Evolutionary conservation across 2,329 filamentous ascomycete genomes (phyloP).

Genomic region (Zopfia rhizophila): DNA sequence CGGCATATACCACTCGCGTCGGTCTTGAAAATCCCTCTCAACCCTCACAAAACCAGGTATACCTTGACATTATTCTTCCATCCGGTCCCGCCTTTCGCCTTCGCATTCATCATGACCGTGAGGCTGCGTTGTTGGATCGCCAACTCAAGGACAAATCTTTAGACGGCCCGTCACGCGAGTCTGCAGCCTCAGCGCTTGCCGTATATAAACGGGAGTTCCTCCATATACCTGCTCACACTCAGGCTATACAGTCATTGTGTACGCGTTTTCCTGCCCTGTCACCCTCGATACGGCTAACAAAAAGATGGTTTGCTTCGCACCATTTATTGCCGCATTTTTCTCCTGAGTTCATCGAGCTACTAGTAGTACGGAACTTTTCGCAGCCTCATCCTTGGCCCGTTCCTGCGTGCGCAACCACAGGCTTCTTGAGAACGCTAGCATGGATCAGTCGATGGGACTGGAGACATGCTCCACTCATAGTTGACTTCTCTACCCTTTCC

Average conservation of each 20-base stretch:
- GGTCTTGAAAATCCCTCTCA: constrained; percentile 81
- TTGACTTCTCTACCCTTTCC: constrained; percentile 68
- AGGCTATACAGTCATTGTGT: constrained; percentile 81
- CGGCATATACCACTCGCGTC: constrained; percentile 72
- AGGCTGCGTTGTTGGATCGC: constrained; percentile 82
- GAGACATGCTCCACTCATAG: constrained; percentile 81
- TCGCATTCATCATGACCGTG: constrained; percentile 88
- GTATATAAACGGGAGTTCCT: constrained; percentile 76
- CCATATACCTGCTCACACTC: constrained; percentile 80
- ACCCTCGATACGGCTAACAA: constrained; percentile 82
- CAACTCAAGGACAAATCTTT: constrained; percentile 77
- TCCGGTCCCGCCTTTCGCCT: constrained; percentile 81
- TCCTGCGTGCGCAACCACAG: constrained; percentile 80
- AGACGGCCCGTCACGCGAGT: constrained; percentile 72
- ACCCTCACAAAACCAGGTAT: constrained; percentile 79
- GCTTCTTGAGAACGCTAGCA: constrained; percentile 81
- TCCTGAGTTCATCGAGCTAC: constrained; percentile 84
- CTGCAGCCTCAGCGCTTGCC: constrained; percentile 75
- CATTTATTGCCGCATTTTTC: constrained; percentile 80
- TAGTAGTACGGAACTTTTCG: constrained; percentile 81
- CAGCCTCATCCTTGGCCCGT: constrained; percentile 82
- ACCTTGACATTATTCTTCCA: constrained; percentile 82
- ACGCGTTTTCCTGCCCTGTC: constrained; percentile 84
- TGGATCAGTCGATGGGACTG: constrained; percentile 93
- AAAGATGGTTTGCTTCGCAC: constrained; percentile 89